Evolutionary conservation across 495 filamentous ascomycete genomes (phyloP), one percentile per base, ranked within the genome.

Genomic region (Pyrenula massariospora): DNA sequence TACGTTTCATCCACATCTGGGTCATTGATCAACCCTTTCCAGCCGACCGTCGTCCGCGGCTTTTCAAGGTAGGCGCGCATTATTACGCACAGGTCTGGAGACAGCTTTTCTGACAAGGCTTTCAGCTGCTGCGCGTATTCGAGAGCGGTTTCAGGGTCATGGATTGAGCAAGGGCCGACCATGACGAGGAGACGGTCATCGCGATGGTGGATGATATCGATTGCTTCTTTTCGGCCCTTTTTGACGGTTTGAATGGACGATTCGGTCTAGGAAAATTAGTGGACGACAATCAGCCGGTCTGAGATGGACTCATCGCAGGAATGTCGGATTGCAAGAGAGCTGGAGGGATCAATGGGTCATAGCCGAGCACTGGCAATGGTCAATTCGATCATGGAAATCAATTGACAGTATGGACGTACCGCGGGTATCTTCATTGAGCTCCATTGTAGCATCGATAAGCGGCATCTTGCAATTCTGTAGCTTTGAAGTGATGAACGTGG

Each of bases 21-120:
- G 65, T 98, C 93, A 72, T 98, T 98, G 77, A 98, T 96, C 62
- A 98, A 79, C 24, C 93, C 93, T 73, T 98, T 98, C 93, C 93
- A 98, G 63, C 93, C 93, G 36, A 98, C 93, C 1, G 93, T 98
- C n/a, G 93, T 98, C 48, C 93, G 85, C 24, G 93, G 93, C 77
- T 98, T 98, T 80, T 98, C 93, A 21, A 98, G 87, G 77, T 98
- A 98, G 66, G 93, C 90, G 58, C 93, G 88, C 93, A 98, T 98
- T 67, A 98, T 85, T 66, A 98, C 85, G 61, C 82, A 84, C 31
- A 98, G 78, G 67, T 97, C 92, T 59, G 84, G 82, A 56, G 82
- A 80, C 52, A 95, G 84, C 72, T 84, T 85, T 24, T 81, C 76
- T 24, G 87, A 77, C 22, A 96, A 72, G 24, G 77, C 74, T 73